Conservation (phyloP, 2,329 filamentous ascomycete species). For the Claviceps sp. region DNA sequence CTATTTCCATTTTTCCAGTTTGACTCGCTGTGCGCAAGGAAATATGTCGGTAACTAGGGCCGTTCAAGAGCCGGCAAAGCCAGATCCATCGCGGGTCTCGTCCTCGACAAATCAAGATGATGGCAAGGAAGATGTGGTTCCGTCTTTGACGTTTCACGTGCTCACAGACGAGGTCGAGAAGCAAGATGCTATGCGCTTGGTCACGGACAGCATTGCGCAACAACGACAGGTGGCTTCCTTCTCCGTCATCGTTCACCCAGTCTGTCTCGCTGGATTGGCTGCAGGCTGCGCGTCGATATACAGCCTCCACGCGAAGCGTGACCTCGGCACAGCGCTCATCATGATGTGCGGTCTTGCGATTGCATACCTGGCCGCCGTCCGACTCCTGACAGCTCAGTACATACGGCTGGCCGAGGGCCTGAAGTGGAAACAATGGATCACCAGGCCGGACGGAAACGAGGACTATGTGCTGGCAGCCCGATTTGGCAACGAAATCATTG, state of each 20-base stretch:
- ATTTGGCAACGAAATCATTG: slow-evolving; percentile 55
- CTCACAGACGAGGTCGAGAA: slow-evolving; percentile 43
- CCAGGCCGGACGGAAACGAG: slow-evolving; percentile 21
- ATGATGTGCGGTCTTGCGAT: slow-evolving; percentile 48
- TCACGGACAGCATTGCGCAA: slow-evolving; percentile 72
- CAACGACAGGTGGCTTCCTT: slow-evolving; percentile 58
- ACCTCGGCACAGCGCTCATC: slow-evolving; percentile 40
- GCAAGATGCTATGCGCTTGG: slow-evolving; percentile 53
- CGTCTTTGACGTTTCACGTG: slow-evolving; percentile 47
- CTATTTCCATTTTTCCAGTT: neutral
- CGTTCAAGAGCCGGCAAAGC: slow-evolving; percentile 6
- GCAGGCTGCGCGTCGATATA: slow-evolving; percentile 27
- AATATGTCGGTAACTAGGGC: slow-evolving; percentile 7
- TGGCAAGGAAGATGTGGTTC: slow-evolving; percentile 24
- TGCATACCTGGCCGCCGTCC: slow-evolving; percentile 46
- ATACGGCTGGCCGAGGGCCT: slow-evolving; percentile 47
- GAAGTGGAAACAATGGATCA: slow-evolving; percentile 47
- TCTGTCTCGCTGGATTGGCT: slow-evolving; percentile 32
- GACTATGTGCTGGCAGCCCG: slow-evolving; percentile 50
- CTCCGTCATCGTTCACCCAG: slow-evolving; percentile 50
- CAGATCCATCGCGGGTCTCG: neutral
- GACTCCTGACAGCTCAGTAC: slow-evolving; percentile 49
- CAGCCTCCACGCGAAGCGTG: slow-evolving; percentile 23
- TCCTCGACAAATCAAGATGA: neutral
- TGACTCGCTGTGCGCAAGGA: neutral